Evolutionary conservation across 2,329 filamentous ascomycete species (phyloP), one percentile per base, ranked within the genome.

Genomic region (Xylariaceae sp.): DNA sequence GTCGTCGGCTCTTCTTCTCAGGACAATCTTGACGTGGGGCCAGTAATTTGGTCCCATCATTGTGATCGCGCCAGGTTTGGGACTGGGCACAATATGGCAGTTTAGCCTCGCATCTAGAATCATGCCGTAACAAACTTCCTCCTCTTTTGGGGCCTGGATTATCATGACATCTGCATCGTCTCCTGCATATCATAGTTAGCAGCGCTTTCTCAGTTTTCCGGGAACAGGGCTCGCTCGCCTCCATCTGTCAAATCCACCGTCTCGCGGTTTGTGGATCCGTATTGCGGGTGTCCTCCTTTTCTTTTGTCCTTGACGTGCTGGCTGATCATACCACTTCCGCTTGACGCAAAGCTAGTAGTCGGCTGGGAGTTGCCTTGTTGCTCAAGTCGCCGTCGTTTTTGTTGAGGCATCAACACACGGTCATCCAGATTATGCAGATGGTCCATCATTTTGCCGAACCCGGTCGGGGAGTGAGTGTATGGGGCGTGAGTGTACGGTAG

Each of bases 51-150:
- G 63, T 30, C 74, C 67, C 50, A 76, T 78, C 8, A 84, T 66
- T 14, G 73, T 67, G 42, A 76, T 70, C 16, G 73, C 69, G 19
- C 74, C 74, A 1, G 83, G 78, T 52, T 81, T 87, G 0, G 81
- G 78, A 2, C 71, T 76, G 1, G 87, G 88, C 2, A 90, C 77
- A 24, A 69, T 66, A 52, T 78, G 73, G 44, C 82, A 83, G 47
- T 81, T 78, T 29, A 92, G 68, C 38, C 68, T 75, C 2, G 80
- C 76, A 13, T 72, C 74, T 38, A 87, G 80, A 14, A 94, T 63
- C 63, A 84, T 83, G 29, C 88, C 88, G 55, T 85, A 88, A 62
- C 87, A 94, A 3, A 94, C 83, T 54, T 87, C 79, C 55, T 86
- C 77, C 14, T 80, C 73, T 32, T 69, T 74, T 19, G 78, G 70